Conservation (phyloP, 768 basidiomycete genomes). For the Naematelia encephala region DNA sequence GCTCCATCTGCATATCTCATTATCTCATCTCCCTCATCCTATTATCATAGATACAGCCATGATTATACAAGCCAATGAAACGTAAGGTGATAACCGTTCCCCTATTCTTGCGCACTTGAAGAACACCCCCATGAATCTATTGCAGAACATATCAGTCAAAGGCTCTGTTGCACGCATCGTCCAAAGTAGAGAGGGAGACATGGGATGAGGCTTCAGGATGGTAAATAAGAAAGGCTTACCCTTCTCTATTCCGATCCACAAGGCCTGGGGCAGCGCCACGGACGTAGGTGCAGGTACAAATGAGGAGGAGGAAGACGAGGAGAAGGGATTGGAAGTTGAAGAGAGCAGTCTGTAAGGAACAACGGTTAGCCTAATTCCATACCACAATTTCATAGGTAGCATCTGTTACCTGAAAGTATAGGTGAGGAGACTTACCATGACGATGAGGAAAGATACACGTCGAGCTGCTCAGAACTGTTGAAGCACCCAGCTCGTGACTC, state of each 20-base stretch:
- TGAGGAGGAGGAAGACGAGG: slow-evolving; percentile 84
- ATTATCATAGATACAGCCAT: slow-evolving; percentile 74
- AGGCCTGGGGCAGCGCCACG: slow-evolving; percentile 84
- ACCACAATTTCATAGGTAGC: too few relatives aligned
- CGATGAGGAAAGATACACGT: too few relatives aligned
- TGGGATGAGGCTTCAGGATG: not conserved
- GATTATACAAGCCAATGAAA: slow-evolving; percentile 81
- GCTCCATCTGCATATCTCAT: not conserved
- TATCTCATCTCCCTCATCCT: slow-evolving; percentile 18
- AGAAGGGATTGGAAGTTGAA: slow-evolving; percentile 98
- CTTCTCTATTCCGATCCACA: slow-evolving; percentile 89
- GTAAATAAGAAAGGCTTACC: slow-evolving; percentile 57
- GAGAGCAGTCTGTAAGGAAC: slow-evolving; percentile 68
- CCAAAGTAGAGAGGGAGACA: not conserved
- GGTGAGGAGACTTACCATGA: too few relatives aligned
- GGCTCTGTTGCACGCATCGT: not conserved
- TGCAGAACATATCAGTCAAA: not conserved
- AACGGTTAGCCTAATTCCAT: too few relatives aligned
- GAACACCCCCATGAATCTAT: slow-evolving; percentile 88
- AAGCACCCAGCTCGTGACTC: too few relatives aligned
- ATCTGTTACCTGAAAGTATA: too few relatives aligned
- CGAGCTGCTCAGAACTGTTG: too few relatives aligned
- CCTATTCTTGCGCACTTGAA: slow-evolving; percentile 97
- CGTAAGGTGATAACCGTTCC: slow-evolving; percentile 93
- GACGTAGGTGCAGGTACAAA: slow-evolving; percentile 96